Base-by-base conservation (phyloP, 371 early-diverging fungal genomes). In the Sporodiniella umbellata region DNA sequence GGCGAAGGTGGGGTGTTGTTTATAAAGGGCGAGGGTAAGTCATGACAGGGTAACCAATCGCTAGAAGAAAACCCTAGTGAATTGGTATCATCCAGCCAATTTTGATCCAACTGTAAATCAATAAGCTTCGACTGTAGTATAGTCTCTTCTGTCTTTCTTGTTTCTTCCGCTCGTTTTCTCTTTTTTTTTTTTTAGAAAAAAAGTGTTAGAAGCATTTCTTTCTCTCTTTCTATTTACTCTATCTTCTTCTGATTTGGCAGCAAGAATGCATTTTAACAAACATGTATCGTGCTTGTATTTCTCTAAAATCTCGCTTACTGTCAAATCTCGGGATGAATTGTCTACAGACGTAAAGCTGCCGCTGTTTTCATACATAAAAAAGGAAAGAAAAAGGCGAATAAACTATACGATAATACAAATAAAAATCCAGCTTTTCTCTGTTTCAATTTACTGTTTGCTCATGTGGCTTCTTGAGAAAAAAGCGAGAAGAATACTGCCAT, bases 171-270 rank as follows among this genome's bases (percentile, higher is more conserved):
- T 24, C 67, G 60, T 45, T 65, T 66, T 61, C 70, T 48, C 75
- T 75, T n/a, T n/a, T n/a, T n/a, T n/a, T n/a, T n/a, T n/a, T n/a
- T n/a, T n/a, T n/a, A n/a, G n/a, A n/a, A n/a, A n/a, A n/a, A n/a
- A n/a, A n/a, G n/a, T n/a, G n/a, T n/a, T n/a, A n/a, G n/a, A n/a
- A n/a, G n/a, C n/a, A n/a, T n/a, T n/a, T n/a, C n/a, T n/a, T n/a
- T n/a, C n/a, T n/a, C n/a, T n/a, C n/a, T n/a, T n/a, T n/a, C n/a
- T n/a, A n/a, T n/a, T 58, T 65, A 70, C 79, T 56, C 72, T 79
- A 30, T 79, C 79, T 52, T 79, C 79, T 54, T 78, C 79, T 7
- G 76, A 60, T 44, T 79, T 79, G 5, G 79, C 72, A 15, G 47
- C 55, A 10, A 79, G 54, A 24, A 79, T 66, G 48, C 70, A 70